These are phyloP conservation scores for Botrytis cinerea DNA, from an alignment of 2,329 filamentous ascomycete species.

Conservation along the genomic window DNA sequence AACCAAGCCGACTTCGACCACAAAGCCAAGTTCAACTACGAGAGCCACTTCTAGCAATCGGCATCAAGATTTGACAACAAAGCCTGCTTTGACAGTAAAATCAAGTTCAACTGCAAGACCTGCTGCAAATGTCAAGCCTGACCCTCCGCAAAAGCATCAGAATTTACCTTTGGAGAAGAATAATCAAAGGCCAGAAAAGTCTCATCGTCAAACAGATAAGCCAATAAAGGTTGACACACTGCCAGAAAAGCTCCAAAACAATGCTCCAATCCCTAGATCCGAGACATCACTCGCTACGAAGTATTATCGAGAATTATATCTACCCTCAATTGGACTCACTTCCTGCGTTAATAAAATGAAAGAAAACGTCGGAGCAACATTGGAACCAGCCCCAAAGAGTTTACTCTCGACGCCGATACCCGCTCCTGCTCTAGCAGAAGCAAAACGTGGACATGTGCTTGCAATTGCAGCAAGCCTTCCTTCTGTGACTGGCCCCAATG, in stretches of 20 bases:
- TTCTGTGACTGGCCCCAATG: not conserved
- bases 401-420: not conserved
- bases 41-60: not conserved
- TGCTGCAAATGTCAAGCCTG: not conserved
- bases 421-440: not conserved
- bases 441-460: not conserved
- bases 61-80: not conserved
- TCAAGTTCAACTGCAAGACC: not conserved
- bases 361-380: not conserved
- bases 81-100: not conserved
- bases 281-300: not conserved
- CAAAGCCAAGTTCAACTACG: not conserved
- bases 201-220: not conserved
- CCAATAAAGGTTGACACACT: not conserved
- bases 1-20: not conserved
- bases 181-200: not conserved
- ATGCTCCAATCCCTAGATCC: not conserved
- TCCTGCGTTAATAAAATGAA: not conserved
- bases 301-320: slow-evolving; percentile 9
- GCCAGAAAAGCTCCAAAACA: not conserved
- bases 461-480: not conserved
- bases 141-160: not conserved
- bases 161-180: not conserved
- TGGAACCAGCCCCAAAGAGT: not conserved
- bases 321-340: not conserved